These are phyloP conservation scores for Sugiyamaella floridensis DNA, from an alignment of 805 yeast genomes.

Conservation along the genomic window DNA sequence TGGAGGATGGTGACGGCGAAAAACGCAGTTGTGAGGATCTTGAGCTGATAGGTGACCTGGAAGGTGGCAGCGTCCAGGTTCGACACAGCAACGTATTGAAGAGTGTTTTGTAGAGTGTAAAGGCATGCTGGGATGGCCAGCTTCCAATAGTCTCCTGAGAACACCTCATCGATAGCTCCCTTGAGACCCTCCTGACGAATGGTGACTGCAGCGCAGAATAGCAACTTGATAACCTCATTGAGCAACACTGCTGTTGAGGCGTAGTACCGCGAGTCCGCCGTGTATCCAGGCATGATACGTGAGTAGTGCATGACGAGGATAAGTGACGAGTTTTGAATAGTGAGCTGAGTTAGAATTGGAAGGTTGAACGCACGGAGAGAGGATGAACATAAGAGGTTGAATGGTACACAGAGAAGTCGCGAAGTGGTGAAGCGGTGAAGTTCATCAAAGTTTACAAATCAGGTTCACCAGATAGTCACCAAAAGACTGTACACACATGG, in stretches of 20 bases:
- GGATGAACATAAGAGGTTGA: not conserved
- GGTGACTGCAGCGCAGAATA: slow-evolving; percentile 27
- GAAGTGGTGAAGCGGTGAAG: no score
- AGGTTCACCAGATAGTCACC: no score
- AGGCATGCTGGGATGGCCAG: slow-evolving; percentile 36
- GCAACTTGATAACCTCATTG: slow-evolving; percentile 34
- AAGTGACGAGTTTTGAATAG: slow-evolving; percentile 35
- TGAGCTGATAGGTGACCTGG: slow-evolving; percentile 39
- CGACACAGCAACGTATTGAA: slow-evolving; percentile 38
- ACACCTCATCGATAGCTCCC: slow-evolving; percentile 26
- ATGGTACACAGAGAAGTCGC: not conserved
- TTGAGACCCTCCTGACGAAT: slow-evolving; percentile 21
- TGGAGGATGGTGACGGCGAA: slow-evolving; percentile 35
- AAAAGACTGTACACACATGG: no score
- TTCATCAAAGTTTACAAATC: not conserved
- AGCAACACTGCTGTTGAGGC: slow-evolving; percentile 37
- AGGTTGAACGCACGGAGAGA: not conserved
- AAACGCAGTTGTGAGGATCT: slow-evolving; percentile 37
- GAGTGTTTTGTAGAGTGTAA: slow-evolving; percentile 35
- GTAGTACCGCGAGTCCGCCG: slow-evolving; percentile 27
- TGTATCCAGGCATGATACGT: slow-evolving; percentile 34
- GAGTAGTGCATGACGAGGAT: slow-evolving; percentile 39
- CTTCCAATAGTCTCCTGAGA: slow-evolving; percentile 35
- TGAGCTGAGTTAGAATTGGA: slow-evolving; percentile 19
- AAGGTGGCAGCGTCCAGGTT: slow-evolving; percentile 38